Base-by-base conservation (phyloP, 1,284 basidiomycete genomes). In the Tylopilus sp. region DNA sequence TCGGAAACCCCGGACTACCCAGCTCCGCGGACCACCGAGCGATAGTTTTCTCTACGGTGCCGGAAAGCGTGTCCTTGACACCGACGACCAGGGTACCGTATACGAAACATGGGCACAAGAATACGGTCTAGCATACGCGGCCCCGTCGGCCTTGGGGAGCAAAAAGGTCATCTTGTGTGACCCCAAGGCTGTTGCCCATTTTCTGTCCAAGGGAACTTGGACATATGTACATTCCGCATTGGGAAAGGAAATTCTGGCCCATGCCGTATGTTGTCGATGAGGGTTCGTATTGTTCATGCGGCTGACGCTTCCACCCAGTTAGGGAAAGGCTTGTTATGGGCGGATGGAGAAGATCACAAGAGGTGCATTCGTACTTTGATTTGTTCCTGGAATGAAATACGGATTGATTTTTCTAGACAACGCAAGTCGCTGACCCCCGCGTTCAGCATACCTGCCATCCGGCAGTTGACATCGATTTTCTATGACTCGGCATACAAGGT, bases 401-500 rank as follows among this genome's bases (percentile, higher is more conserved):
- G 25, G 19, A 52, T 4, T 6, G 0, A 1, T 19, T 31, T 8
- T 3, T n/a, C 15, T 28, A 73, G 74, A 45, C 74, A 75, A 52
- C 62, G 75, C 45, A 74, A 25, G 3, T 46, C 34, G 6, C 35
- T 55, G 40, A 25, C 43, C 0, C 51, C 49, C 12, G 52, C 29
- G 1, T 53, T 53, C 29, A 51, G 41, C 19, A 29, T 37, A 2
- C 4, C 34, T 39, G 53, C 53, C 1, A 42, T 55, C 21, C 53
- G 48, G 6, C 19, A 52, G 8, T n/a, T 54, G 36, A 52, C 43
- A 5, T 6, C 43, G 4, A 34, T 52, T 35, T 54, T 54, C 41
- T 54, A 39, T 8, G 53, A 54, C 47, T 72, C 73, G 0, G 69
- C 63, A 0, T 71, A 76, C 60, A 82, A 82, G 73, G 80, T 79